These are phyloP conservation scores for Atkinsonella texensis DNA, from an alignment of 2,329 filamentous ascomycete genomes.

Conservation along the genomic window DNA sequence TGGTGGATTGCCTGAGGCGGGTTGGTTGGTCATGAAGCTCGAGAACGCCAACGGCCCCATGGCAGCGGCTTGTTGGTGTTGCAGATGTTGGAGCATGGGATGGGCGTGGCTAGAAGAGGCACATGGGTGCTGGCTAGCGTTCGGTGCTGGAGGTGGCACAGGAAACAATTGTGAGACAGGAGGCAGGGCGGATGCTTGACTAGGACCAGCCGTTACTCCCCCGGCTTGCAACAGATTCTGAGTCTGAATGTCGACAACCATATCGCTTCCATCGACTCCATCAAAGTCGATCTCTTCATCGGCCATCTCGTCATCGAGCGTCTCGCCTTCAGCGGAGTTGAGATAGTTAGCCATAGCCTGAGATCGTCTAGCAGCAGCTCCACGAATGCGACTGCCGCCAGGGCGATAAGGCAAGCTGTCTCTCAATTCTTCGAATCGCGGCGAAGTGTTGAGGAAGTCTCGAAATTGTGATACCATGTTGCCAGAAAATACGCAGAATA, in stretches of 20 bases:
- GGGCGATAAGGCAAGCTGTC: slow-evolving; percentile 16
- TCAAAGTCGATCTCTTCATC: slow-evolving; percentile 35
- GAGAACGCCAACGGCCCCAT: slow-evolving; percentile 13
- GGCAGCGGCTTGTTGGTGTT: slow-evolving; percentile 10
- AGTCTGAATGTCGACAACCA: slow-evolving; percentile 22
- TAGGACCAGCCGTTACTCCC: not conserved
- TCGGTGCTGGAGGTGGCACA: slow-evolving; percentile 17
- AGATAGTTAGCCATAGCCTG: slow-evolving; percentile 11
- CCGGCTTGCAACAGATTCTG: slow-evolving; percentile 11
- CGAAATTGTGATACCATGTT: slow-evolving; percentile 68
- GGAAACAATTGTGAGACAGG: slow-evolving; percentile 14
- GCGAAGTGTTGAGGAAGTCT: slow-evolving; percentile 56
- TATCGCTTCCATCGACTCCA: slow-evolving; percentile 26
- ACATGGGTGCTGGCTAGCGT: slow-evolving; percentile 14
- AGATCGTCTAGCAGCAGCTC: slow-evolving; percentile 7
- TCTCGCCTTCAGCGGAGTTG: slow-evolving; percentile 18
- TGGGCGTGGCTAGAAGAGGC: slow-evolving; percentile 10
- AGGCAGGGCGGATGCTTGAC: slow-evolving; percentile 1
- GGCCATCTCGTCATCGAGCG: slow-evolving; percentile 30
- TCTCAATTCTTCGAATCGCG: slow-evolving; percentile 33
- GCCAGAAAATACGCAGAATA: slow-evolving; percentile 96
- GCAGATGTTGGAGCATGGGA: slow-evolving; percentile 10
- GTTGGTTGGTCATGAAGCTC: slow-evolving; percentile 18
- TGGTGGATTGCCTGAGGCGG: slow-evolving; percentile 10
- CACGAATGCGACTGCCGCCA: slow-evolving; percentile 7